Percentiles rank a stretch among this genome's conserved stretches.
These are phyloP conservation scores for Sporothrix curviconia DNA, from an alignment of 2,329 filamentous ascomycete genomes.

Conservation along the genomic window DNA sequence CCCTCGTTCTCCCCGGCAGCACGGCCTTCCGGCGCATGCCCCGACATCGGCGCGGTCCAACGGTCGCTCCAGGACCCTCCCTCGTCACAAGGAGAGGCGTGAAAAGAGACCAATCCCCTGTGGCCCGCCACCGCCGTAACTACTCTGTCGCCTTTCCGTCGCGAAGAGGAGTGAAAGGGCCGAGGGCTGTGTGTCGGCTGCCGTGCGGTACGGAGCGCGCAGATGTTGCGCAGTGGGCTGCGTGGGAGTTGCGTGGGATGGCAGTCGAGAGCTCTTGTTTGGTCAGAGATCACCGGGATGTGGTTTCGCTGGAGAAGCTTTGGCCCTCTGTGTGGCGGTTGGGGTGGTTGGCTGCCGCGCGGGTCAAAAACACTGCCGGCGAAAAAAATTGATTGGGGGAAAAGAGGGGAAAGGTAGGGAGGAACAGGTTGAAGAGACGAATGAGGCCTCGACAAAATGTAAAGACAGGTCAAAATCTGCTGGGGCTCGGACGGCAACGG, in stretches of 20 bases:
- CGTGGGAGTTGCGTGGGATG: not conserved
- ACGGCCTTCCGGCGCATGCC: constrained; percentile 12
- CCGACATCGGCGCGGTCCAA: constrained; percentile 6
- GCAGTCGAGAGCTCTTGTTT: not conserved
- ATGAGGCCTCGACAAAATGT: no score
- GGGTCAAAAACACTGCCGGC: constrained; percentile 3
- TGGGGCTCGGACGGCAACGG: no score
- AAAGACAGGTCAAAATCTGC: no score
- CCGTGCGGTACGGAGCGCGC: not conserved
- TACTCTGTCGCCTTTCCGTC: not conserved
- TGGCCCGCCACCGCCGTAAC: not conserved
- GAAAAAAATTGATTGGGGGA: not conserved
- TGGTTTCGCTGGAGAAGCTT: not conserved
- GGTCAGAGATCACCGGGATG: not conserved
- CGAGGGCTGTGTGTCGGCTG: not conserved
- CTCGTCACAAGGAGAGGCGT: not conserved
- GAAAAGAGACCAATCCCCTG: not conserved
- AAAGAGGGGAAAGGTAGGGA: not conserved
- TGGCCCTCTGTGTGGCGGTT: not conserved
- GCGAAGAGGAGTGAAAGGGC: not conserved
- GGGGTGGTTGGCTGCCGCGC: not conserved
- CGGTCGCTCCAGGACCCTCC: not conserved
- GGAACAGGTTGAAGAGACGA: no score
- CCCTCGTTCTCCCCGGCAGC: not conserved
- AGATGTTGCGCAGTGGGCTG: not conserved